phyloP scores from a whole-genome alignment of 345 rosid species.

The Iberis pinnata region DNA sequence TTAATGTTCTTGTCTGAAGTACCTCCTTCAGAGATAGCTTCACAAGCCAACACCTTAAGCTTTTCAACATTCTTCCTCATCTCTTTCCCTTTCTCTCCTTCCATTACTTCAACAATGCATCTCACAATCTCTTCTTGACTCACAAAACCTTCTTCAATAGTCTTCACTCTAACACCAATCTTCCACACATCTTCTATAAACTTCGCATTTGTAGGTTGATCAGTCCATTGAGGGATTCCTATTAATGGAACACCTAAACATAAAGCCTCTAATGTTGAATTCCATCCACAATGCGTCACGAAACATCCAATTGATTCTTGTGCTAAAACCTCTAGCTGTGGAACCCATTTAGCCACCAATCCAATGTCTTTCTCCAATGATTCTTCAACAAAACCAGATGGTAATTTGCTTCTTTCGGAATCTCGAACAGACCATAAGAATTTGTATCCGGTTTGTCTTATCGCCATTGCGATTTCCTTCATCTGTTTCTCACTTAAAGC shows the following conservation, averaged over 20 bases:
- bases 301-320: slow-evolving; percentile 53
- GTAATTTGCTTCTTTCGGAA: slow-evolving; percentile 42
- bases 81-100: slow-evolving; percentile 38
- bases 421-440: slow-evolving; percentile 62
- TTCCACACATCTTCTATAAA: slow-evolving; percentile 51
- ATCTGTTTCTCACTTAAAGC: slow-evolving; percentile 42
- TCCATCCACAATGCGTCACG: slow-evolving; percentile 63
- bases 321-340: slow-evolving; percentile 47
- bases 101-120: slow-evolving; percentile 44
- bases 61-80: slow-evolving; percentile 35
- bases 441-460: slow-evolving; percentile 29
- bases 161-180: slow-evolving; percentile 40
- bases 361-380: slow-evolving; percentile 30
- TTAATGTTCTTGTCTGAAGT: slow-evolving; percentile 39
- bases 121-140: slow-evolving; percentile 32
- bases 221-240: slow-evolving; percentile 54
- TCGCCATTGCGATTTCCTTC: slow-evolving; percentile 43
- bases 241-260: slow-evolving; percentile 55
- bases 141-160: slow-evolving; percentile 26
- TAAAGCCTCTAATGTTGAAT: slow-evolving; percentile 57
- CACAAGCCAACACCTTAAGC: slow-evolving; percentile 38
- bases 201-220: slow-evolving; percentile 53
- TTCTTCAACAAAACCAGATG: slow-evolving; percentile 30
- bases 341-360: slow-evolving; percentile 45
- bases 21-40: slow-evolving; percentile 42